Evolutionary conservation across 176 grass and related monocot species (phyloP), one percentile per base, ranked within the genome.

Genomic region (Canna indica): DNA sequence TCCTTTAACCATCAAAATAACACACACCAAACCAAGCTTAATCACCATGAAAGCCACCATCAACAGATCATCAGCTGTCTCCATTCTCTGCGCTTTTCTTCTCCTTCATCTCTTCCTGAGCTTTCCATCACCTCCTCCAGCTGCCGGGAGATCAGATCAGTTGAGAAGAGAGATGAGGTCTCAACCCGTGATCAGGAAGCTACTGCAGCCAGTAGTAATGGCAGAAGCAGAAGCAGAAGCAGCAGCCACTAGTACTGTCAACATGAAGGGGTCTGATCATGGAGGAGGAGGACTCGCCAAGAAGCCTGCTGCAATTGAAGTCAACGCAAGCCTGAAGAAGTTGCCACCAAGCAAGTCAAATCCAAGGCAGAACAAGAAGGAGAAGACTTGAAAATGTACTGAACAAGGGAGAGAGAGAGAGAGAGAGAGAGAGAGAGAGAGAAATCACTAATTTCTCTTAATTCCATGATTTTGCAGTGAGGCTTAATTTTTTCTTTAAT

Each of bases 361-460:
- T 57, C 91, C 91, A 71, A 81, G 34, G 32, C 82, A 90, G 6
- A 95, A 95, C 78, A 90, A 94, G 74, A 30, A 29, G 57, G 4
- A 18, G 33, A 67, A 18, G 34, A 66, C 15, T 44, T 47, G 33
- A 36, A 34, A 65, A 36, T 50, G 31, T 63, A 58, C 28, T 57
- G 32, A 60, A 70, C 42, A 58, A 47, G 68, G 47, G 57, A 59
- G 31, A 10, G 10, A 25, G 30, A 15, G 28, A 25, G n/a, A n/a
- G n/a, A n/a, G n/a, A n/a, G n/a, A n/a, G n/a, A n/a, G n/a, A n/a
- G n/a, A n/a, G n/a, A n/a, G n/a, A n/a, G n/a, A n/a, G n/a, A n/a
- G n/a, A n/a, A n/a, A n/a, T n/a, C n/a, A n/a, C n/a, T n/a, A n/a
- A n/a, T n/a, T 34, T 74, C 75, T 78, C 69, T 73, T 78, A 68